Evolutionary conservation across 108 stramenopile species (phyloP), one percentile per base, ranked within the genome.

Genomic region (Heterococcus sp.): DNA sequence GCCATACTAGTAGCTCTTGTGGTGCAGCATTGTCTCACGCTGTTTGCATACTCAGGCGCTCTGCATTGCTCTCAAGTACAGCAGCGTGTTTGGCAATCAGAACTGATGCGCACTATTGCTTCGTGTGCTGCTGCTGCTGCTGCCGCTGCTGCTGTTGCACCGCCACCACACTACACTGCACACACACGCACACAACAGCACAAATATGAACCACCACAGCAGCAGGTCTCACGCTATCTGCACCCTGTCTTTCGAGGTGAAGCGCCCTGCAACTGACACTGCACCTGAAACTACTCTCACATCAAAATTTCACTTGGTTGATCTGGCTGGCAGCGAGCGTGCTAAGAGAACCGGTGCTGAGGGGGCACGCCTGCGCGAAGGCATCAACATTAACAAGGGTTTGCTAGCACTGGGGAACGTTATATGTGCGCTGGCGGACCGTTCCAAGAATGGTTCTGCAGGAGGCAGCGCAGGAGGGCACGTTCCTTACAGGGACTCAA

Each of bases 181-280:
- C n/a, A n/a, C n/a, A n/a, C n/a, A n/a, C n/a, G n/a, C n/a, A n/a
- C n/a, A n/a, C n/a, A 58, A 8, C 66, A 82, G 81, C 67, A 89
- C 89, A 1, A 76, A 74, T 46, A 84, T 89, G 78, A 89, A 89
- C 85, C 85, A 82, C 37, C 83, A 85, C 58, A 83, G 80, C 66
- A 88, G 87, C 71, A 76, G 89, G 68, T 79, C 76, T n/a, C 89
- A 89, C 83, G 89, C 87, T 37, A 83, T 86, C 33, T 79, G 85
- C 37, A 83, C 85, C 11, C 38, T 89, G 27, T 46, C 37, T 71
- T 71, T 88, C 35, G 83, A 88, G 29, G 84, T 85, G 65, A 71
- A 79, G 32, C 70, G 78, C 35, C 83, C 85, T 4, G 85, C 74
- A 2, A 37, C 40, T 11, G 72, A 68, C 40, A n/a, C n/a, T n/a